phyloP scores from a whole-genome alignment of 2,329 filamentous ascomycete genomes.

The Dactylellina leptospora region DNA sequence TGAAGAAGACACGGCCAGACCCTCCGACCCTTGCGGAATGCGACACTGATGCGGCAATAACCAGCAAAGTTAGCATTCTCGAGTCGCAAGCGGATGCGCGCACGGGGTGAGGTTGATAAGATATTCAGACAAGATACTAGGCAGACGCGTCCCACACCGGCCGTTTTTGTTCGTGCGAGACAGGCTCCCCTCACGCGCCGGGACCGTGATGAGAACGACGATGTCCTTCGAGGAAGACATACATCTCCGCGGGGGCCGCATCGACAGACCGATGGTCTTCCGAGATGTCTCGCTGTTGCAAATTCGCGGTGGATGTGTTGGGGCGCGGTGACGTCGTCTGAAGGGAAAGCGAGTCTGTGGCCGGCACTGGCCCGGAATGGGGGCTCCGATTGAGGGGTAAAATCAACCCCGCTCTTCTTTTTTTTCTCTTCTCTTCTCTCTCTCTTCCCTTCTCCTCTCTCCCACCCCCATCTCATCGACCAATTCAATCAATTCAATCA shows the following conservation, averaged over 20 bases:
- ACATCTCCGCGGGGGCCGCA: background rate
- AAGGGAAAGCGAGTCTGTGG: background rate
- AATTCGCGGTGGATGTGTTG: background rate
- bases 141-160: conserved; percentile 15
- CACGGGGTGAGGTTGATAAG: background rate
- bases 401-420: conserved; percentile 31
- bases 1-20: too few relatives aligned
- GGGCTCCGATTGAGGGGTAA: too few relatives aligned
- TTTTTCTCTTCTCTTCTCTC: conserved; percentile 12
- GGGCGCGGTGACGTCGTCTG: conserved; percentile 24
- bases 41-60: conserved; percentile 15
- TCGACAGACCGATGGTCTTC: too few relatives aligned
- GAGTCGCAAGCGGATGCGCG: conserved; percentile 10
- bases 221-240: background rate
- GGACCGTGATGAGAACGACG: too few relatives aligned
- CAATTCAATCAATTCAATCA: conserved; percentile 5
- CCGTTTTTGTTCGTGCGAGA: background rate
- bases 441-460: conserved; percentile 18
- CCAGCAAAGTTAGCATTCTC: conserved; percentile 14
- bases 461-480: conserved; percentile 14
- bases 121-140: too few relatives aligned
- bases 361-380: background rate
- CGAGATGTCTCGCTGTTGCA: too few relatives aligned
- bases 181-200: too few relatives aligned
- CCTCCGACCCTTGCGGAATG: too few relatives aligned